Evolutionary conservation across 2,329 filamentous ascomycete species (phyloP), one percentile per base, ranked within the genome.

Genomic region (Penicillium oxalicum): DNA sequence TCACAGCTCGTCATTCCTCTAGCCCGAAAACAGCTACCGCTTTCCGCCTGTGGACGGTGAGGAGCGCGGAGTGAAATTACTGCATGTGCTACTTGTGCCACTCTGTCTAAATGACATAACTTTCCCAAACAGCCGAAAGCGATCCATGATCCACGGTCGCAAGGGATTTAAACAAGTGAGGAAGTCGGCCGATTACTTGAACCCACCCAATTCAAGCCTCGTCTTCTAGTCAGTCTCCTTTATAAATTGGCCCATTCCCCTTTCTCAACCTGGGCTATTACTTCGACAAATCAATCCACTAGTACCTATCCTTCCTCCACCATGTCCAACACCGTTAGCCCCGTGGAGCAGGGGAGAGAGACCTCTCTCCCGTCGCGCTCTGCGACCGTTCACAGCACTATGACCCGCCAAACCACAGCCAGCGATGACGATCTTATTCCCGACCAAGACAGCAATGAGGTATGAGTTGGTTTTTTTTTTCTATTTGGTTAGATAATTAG

Each of bases 361-460:
- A 61, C 7, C 29, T 32, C 29, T 32, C 29, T 70, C 48, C 67
- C 68, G 9, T 57, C 61, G 40, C 67, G 67, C 40, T 64, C 66
- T n/a, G 55, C 45, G 4, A 69, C 66, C 5, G 47, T 68, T 39
- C 57, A 55, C 45, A 70, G 66, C 39, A 56, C 49, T 36, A 52
- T 61, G 27, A 67, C 64, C 40, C 64, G 64, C n/a, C 62, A 64
- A 6, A 63, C 60, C 1, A 66, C 68, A 2, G 50, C 63, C 46
- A 70, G 67, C 41, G 69, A 72, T 5, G 69, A 72, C 48, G 69
- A 71, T 48, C 68, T 64, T 5, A 66, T 72, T 49, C 67, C 69
- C 7, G 61, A 67, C 6, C 66, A 66, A 6, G 70, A 73, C 56
- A 69, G 68, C 53, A 72, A 65, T 55, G 67, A 69, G 62, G 70